These are phyloP conservation scores for Corymbia citriodora DNA, from an alignment of 441 rosid genomes.

Conservation along the genomic window DNA sequence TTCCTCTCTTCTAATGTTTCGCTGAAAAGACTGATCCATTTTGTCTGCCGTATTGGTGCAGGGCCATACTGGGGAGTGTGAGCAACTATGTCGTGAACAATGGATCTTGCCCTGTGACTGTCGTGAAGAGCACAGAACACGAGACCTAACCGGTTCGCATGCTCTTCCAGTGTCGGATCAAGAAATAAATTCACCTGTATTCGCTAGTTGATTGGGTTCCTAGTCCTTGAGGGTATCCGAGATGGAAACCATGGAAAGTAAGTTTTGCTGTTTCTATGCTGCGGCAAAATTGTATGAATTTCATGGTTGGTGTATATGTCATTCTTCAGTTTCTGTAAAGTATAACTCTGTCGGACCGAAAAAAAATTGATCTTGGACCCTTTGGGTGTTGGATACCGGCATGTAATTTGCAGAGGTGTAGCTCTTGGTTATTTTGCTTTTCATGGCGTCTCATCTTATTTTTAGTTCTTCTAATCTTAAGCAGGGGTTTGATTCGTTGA, in stretches of 20 bases:
- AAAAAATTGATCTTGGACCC: neutral
- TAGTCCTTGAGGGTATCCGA: neutral
- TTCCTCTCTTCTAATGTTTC: neutral
- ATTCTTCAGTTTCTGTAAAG: neutral
- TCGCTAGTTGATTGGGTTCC: neutral
- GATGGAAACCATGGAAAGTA: neutral
- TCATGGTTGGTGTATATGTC: neutral
- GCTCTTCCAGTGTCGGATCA: neutral
- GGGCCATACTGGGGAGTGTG: constrained; percentile 90
- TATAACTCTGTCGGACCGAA: neutral
- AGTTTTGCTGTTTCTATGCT: neutral
- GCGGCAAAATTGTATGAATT: neutral
- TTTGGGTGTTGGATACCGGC: neutral
- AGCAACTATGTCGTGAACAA: constrained; percentile 87
- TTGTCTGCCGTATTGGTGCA: constrained; percentile 12
- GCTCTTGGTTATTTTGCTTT: neutral
- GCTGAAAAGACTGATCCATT: neutral
- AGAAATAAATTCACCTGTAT: constrained; percentile 10
- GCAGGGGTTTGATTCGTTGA: neutral
- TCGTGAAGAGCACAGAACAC: constrained; percentile 48
- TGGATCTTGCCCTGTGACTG: constrained; percentile 80
- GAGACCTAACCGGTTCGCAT: neutral
- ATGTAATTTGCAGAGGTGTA: neutral
- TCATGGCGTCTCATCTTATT: neutral
- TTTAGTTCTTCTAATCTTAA: neutral